Base-by-base conservation (phyloP, 169 alveolate species). In the Theileria parva region DNA sequence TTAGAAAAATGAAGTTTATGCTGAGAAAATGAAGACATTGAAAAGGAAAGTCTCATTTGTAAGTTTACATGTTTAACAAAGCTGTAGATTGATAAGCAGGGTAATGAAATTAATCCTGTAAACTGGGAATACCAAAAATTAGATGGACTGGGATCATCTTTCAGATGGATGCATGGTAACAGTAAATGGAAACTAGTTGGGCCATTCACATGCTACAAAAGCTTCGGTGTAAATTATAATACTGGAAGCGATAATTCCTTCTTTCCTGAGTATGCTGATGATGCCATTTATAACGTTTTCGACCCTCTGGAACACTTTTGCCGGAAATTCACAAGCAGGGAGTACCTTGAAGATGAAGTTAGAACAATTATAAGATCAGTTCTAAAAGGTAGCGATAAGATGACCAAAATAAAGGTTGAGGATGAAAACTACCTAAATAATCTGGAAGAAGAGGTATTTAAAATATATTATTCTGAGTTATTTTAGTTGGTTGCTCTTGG, bases 131-230 rank as follows among this genome's bases (percentile, higher is more conserved):
- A 28, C 53, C 80, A 50, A 63, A 66, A 79, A 15, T 74, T 83
- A 17, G 77, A 83, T 32, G 65, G 60, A 1, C 19, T 32, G 11
- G 89, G 89, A 1, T 76, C 86, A 21, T 79, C 79, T 17, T 77
- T 83, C 86, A 77, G 89, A 34, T 76, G 86, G 86, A 69, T 83
- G 80, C 86, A 83, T 44, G 89, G 89, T 11, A 83, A 44, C 32
- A 81, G 76, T 17, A 71, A 83, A 37, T 83, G 89, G 89, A 75
- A 77, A 25, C 61, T 50, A 23, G 44, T 83, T 23, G 89, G 89
- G 32, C 89, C 89, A 34, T 76, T 34, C 50, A 77, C 81, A 13
- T 73, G 64, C 6, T 70, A 83, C 81, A 75, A 77, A 55, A 59
- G 57, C 17, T 66, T 75, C 27, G 81, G 80, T 23, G 61, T 69